These are phyloP conservation scores for Fraxinus albicans DNA, from an alignment of 305 asterid genomes.

Conservation along the genomic window DNA sequence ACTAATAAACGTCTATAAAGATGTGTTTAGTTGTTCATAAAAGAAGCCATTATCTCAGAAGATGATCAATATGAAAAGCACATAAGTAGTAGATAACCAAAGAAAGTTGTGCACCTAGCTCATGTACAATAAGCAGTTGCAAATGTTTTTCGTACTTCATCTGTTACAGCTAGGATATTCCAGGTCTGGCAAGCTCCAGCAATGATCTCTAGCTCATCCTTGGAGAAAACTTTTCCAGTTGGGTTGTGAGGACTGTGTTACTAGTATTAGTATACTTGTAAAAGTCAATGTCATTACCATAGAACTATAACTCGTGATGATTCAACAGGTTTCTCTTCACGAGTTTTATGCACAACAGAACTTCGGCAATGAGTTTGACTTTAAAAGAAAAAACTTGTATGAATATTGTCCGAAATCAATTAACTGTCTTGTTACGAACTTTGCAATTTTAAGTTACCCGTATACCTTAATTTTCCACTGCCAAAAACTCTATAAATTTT, in stretches of 20 bases:
- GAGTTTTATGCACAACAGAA: constrained; percentile 9
- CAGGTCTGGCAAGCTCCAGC: constrained; percentile 71
- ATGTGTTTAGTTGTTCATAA: background rate
- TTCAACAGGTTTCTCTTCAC: background rate
- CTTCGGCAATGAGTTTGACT: background rate
- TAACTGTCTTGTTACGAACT: background rate
- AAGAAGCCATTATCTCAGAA: background rate
- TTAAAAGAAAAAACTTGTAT: background rate
- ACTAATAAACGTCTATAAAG: constrained; percentile 1
- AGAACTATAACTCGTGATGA: background rate
- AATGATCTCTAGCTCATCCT: constrained; percentile 77
- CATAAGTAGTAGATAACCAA: background rate
- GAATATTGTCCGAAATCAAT: background rate
- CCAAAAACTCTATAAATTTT: background rate
- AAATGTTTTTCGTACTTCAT: constrained; percentile 62
- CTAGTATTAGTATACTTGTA: constrained; percentile 33
- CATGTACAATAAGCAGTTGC: background rate
- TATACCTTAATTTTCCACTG: background rate
- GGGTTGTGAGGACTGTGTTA: constrained; percentile 93
- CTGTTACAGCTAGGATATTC: constrained; percentile 82
- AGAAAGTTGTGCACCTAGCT: constrained; percentile 4
- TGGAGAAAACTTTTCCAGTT: constrained; percentile 77
- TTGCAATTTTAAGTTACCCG: background rate
- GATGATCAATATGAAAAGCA: background rate
- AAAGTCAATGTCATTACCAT: constrained; percentile 3